Evolutionary conservation across 345 rosid species (phyloP), one percentile per base, ranked within the genome.

Genomic region (Gossypioides kirkii): DNA sequence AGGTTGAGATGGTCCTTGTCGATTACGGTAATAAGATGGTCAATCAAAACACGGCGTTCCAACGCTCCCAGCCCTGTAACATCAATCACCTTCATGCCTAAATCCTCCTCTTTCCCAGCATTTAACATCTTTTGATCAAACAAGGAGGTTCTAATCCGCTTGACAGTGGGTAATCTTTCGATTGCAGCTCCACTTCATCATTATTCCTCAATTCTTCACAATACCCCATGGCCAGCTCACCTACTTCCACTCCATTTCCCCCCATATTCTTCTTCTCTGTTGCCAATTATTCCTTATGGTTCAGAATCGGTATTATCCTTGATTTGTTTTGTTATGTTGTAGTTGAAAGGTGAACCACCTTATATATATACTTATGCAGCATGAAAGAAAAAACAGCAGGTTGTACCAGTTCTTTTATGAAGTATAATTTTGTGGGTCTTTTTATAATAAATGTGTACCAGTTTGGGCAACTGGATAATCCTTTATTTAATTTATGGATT

Each of bases 1-100:
- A 86, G 75, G 53, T 52, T 61, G 32, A 45, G 84, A 65, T 86
- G 75, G 73, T 86, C 89, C 20, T 73, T 78, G 45, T 86, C 84
- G 18, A 86, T 71, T 41, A 67, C 70, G 32, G 73, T 79, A 26
- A 84, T 55, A 8, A 84, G 81, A 61, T 78, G 79, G 18, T 84
- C 85, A 8, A 86, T 52, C 46, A 84, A 75, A 67, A 80, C 26
- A 8, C 13, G 84, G 22, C 83, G 76, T 65, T 84, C 82, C 3
- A 53, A 1, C 16, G 74, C 73, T 22, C 75, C 76, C 12, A 86
- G 79, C 84, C 76, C 52, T 3, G 79, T 72, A 32, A 84, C 89
- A 25, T 86, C 87, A 2, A 64, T 63, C 54, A 71, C 74, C 67
- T 54, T 25, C 1, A 61, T 61, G 2, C 23, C 67, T 36, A 8